Conservation (phyloP, 768 basidiomycete species). For the Strobilomyces echinocephalus region DNA sequence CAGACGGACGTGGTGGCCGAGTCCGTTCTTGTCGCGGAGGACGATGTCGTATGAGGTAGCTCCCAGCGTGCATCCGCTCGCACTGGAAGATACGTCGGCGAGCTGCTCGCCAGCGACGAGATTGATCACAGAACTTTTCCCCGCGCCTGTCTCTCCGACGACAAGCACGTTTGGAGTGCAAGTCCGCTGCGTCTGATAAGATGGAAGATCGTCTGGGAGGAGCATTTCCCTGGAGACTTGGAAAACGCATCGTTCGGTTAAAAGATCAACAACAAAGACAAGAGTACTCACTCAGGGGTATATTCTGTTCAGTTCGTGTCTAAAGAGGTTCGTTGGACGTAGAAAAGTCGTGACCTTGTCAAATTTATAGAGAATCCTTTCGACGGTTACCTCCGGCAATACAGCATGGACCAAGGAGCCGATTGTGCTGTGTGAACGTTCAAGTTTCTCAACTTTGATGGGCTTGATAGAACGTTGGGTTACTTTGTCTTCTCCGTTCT, state of each 20-base stretch:
- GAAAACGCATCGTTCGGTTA: not conserved
- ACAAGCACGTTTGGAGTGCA: slow-evolving; percentile 32
- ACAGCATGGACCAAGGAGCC: not conserved
- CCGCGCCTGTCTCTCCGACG: slow-evolving; percentile 30
- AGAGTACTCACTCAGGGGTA: slow-evolving; percentile 7
- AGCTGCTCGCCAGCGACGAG: slow-evolving; percentile 28
- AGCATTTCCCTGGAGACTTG: not conserved
- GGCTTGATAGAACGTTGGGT: slow-evolving; percentile 4
- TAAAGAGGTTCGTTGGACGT: not conserved
- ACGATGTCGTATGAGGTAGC: slow-evolving; percentile 20
- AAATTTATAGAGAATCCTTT: slow-evolving; percentile 10
- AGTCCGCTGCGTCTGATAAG: slow-evolving; percentile 9
- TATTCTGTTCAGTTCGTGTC: not conserved
- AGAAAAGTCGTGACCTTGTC: not conserved
- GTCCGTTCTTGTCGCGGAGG: slow-evolving; percentile 9
- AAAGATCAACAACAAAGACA: not conserved
- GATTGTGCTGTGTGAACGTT: not conserved
- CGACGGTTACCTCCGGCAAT: not conserved
- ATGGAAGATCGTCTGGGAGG: not conserved
- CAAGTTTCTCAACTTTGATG: not conserved
- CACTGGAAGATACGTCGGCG: slow-evolving; percentile 27
- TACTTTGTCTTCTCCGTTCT: not conserved
- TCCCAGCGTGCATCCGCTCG: slow-evolving; percentile 33
- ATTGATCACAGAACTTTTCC: slow-evolving; percentile 41
- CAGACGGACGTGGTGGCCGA: slow-evolving; percentile 17